These are phyloP conservation scores for Cercospora canescens DNA, from an alignment of 2,329 filamentous ascomycete genomes.

Conservation along the genomic window DNA sequence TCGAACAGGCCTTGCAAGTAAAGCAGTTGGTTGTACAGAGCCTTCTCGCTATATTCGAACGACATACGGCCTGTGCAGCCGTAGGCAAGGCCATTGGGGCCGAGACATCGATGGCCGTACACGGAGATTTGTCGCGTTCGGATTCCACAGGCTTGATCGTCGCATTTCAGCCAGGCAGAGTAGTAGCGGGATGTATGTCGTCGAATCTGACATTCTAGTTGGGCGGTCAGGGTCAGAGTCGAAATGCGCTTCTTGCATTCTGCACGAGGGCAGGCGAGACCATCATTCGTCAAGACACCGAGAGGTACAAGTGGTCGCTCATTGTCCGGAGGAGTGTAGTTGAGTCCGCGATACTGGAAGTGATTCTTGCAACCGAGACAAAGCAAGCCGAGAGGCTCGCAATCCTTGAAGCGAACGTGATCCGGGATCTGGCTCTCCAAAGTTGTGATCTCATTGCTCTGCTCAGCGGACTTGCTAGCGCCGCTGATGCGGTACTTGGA, in stretches of 20 bases:
- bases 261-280: slow-evolving; percentile 67
- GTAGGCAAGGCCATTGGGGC: slow-evolving; percentile 77
- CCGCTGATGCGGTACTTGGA: slow-evolving; percentile 77
- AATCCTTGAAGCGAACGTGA: slow-evolving; percentile 81
- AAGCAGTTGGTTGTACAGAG: slow-evolving; percentile 90
- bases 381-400: slow-evolving; percentile 71
- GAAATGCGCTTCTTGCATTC: slow-evolving; percentile 66
- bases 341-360: slow-evolving; percentile 75
- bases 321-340: slow-evolving; percentile 36
- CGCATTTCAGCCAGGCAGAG: slow-evolving; percentile 86
- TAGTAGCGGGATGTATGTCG: slow-evolving; percentile 81
- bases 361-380: slow-evolving; percentile 77
- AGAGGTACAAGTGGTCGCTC: slow-evolving; percentile 41
- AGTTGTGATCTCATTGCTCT: slow-evolving; percentile 74
- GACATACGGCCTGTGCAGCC: slow-evolving; percentile 86
- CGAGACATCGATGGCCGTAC: slow-evolving; percentile 86
- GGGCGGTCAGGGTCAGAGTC: slow-evolving; percentile 75
- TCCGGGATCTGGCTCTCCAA: slow-evolving; percentile 95
- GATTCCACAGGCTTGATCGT: slow-evolving; percentile 82
- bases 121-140: slow-evolving; percentile 91
- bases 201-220: slow-evolving; percentile 83
- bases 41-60: slow-evolving; percentile 85
- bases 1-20: slow-evolving; percentile 87
- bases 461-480: slow-evolving; percentile 52
- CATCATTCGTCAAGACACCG: slow-evolving; percentile 67